These are phyloP conservation scores for Paracoccidioides lutzii DNA, from an alignment of 2,329 filamentous ascomycete genomes.

Conservation along the genomic window DNA sequence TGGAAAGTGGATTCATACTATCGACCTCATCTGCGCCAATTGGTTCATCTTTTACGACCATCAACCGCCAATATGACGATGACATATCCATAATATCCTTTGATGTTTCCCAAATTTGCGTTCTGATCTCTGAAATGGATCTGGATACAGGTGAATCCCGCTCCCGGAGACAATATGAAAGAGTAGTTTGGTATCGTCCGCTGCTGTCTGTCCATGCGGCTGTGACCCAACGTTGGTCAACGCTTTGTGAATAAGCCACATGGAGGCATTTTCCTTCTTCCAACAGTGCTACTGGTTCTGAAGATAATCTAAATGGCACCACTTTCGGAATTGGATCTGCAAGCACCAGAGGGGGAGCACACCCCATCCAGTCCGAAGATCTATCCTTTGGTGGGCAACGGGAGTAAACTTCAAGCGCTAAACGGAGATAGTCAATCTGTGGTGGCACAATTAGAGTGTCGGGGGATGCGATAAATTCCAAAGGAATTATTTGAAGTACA, in stretches of 20 bases:
- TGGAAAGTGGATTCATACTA: constrained; percentile 19
- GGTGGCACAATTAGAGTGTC: constrained; percentile 40
- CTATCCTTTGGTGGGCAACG: constrained; percentile 38
- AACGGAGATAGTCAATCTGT: constrained; percentile 34
- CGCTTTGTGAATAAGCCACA: constrained; percentile 44
- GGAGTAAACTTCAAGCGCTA: constrained; percentile 47
- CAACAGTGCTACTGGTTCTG: constrained; percentile 42
- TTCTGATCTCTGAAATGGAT: constrained; percentile 37
- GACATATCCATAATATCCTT: constrained; percentile 41
- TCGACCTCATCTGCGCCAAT: constrained; percentile 41
- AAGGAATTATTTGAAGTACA: constrained; percentile 46
- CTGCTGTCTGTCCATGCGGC: constrained; percentile 48
- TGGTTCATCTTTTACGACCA: constrained; percentile 40
- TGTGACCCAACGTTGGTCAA: constrained; percentile 45
- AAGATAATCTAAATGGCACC: constrained; percentile 42
- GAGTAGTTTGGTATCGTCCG: constrained; percentile 40
- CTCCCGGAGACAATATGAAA: constrained; percentile 42
- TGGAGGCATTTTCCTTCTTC: constrained; percentile 46
- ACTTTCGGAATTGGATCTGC: constrained; percentile 40
- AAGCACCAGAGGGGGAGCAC: constrained; percentile 42
- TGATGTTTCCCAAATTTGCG: constrained; percentile 46
- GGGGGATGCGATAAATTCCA: constrained; percentile 41
- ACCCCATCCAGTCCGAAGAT: constrained; percentile 28
- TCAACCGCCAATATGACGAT: constrained; percentile 43
- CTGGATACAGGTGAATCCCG: constrained; percentile 20